A percentile compares a stretch with the other conserved stretches of the same genome.
These are phyloP conservation scores for Quercus alba DNA, from an alignment of 306 rosid species.

Conservation along the genomic window DNA sequence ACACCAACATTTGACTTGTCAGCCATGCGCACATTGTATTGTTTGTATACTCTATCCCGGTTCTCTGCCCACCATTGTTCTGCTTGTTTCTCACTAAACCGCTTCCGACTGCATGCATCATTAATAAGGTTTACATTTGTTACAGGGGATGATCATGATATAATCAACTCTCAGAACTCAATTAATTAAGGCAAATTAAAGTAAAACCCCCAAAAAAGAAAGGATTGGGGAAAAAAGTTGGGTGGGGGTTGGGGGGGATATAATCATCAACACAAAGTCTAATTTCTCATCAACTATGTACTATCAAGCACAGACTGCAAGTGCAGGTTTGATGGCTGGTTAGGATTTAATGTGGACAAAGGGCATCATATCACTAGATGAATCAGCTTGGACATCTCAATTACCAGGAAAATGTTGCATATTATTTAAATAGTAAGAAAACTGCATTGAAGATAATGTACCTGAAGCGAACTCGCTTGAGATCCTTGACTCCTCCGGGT, in stretches of 20 bases:
- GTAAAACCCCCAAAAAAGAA: too few relatives aligned
- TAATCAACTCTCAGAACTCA: too few relatives aligned
- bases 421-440: not conserved
- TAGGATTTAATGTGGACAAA: too few relatives aligned
- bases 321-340: too few relatives aligned
- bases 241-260: too few relatives aligned
- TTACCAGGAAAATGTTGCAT: not conserved
- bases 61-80: conserved; percentile 99
- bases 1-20: conserved; percentile 85
- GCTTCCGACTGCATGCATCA: conserved; percentile 77
- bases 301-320: too few relatives aligned
- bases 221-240: too few relatives aligned
- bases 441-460: conserved; percentile 16
- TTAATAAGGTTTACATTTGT: conserved; percentile 2
- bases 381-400: too few relatives aligned
- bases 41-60: conserved; percentile 79
- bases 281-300: too few relatives aligned
- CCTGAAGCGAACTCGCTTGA: conserved; percentile 99
- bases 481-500: conserved; percentile 87
- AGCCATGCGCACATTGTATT: conserved; percentile 71
- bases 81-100: conserved; percentile 96
- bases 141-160: not conserved
- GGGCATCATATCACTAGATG: too few relatives aligned
- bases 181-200: too few relatives aligned
- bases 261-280: too few relatives aligned